A percentile compares a stretch with the other conserved stretches of the same genome.
phyloP scores from a whole-genome alignment of 169 alveolate species.

The Plasmodium fragile region DNA sequence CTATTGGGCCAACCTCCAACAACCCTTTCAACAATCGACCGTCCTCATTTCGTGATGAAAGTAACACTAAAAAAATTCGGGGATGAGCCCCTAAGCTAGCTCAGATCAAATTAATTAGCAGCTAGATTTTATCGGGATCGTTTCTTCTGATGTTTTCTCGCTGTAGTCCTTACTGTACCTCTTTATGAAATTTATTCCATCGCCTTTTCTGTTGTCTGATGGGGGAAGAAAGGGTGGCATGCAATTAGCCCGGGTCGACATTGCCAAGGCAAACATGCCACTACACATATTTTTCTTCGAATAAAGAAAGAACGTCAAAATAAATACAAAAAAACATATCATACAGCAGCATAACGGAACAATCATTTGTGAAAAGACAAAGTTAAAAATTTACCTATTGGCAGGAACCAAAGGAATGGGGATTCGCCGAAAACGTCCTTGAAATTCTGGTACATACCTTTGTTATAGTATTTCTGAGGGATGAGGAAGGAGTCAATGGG shows the following conservation, averaged over 20 bases:
- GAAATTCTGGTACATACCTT: slow-evolving; percentile 64
- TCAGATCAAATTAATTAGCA: background rate
- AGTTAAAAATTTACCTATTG: slow-evolving; percentile 55
- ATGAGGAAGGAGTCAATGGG: background rate
- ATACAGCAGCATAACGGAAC: background rate
- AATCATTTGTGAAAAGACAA: background rate
- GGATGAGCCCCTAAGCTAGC: background rate
- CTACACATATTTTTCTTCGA: background rate
- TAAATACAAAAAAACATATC: background rate
- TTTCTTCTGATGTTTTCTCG: slow-evolving; percentile 43
- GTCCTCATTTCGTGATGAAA: background rate
- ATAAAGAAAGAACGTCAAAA: background rate
- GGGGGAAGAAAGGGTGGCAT: background rate
- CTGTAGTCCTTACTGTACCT: slow-evolving; percentile 14
- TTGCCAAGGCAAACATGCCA: background rate
- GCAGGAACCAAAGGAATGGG: slow-evolving; percentile 76
- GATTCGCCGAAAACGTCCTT: slow-evolving; percentile 73
- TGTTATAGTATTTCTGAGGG: slow-evolving; percentile 60
- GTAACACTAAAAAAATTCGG: background rate
- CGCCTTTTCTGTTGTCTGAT: slow-evolving; percentile 61
- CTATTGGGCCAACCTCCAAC: background rate
- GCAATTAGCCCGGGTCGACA: background rate
- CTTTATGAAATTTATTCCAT: slow-evolving; percentile 51
- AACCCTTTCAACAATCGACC: background rate
- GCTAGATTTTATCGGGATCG: slow-evolving; percentile 39